Evolutionary conservation across 371 early-diverging fungal species (phyloP).

Genomic region (Smittium culicis): DNA sequence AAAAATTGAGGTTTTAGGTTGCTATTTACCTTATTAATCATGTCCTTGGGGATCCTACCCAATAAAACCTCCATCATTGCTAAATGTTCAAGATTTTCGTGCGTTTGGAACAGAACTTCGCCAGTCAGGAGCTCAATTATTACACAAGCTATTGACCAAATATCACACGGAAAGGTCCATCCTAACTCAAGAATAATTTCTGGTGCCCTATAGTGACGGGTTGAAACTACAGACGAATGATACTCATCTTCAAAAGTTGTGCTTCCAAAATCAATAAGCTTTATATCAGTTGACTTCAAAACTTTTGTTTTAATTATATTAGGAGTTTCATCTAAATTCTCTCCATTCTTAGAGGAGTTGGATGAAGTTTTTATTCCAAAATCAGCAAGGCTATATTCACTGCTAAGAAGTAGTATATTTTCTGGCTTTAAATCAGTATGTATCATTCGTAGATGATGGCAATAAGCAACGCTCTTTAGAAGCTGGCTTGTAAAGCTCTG

Average conservation of each 20-base stretch:
- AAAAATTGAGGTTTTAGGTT: slow-evolving; percentile 62
- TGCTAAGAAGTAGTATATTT: slow-evolving; percentile 41
- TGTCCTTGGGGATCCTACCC: slow-evolving; percentile 94
- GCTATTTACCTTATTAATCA: slow-evolving; percentile 83
- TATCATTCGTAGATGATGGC: slow-evolving; percentile 66
- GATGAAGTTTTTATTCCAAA: slow-evolving; percentile 17
- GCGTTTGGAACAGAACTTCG: slow-evolving; percentile 84
- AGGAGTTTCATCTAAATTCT: not conserved
- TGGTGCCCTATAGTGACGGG: slow-evolving; percentile 92
- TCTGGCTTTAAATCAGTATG: slow-evolving; percentile 94
- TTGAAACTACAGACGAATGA: slow-evolving; percentile 85
- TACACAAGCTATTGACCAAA: slow-evolving; percentile 96
- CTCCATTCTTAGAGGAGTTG: not conserved
- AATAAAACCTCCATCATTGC: slow-evolving; percentile 92
- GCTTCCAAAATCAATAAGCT: slow-evolving; percentile 90
- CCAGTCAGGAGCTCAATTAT: slow-evolving; percentile 87
- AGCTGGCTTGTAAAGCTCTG: slow-evolving; percentile 56
- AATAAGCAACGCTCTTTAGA: slow-evolving; percentile 38
- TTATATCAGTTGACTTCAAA: slow-evolving; percentile 55
- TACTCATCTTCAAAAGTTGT: slow-evolving; percentile 87
- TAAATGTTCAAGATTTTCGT: slow-evolving; percentile 95
- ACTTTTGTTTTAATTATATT: slow-evolving; percentile 34
- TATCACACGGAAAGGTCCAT: slow-evolving; percentile 93
- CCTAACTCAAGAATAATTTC: slow-evolving; percentile 87
- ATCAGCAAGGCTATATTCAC: slow-evolving; percentile 21